Evolutionary conservation across 2,329 filamentous ascomycete species (phyloP).

Genomic region (Sarocladium strictum): DNA sequence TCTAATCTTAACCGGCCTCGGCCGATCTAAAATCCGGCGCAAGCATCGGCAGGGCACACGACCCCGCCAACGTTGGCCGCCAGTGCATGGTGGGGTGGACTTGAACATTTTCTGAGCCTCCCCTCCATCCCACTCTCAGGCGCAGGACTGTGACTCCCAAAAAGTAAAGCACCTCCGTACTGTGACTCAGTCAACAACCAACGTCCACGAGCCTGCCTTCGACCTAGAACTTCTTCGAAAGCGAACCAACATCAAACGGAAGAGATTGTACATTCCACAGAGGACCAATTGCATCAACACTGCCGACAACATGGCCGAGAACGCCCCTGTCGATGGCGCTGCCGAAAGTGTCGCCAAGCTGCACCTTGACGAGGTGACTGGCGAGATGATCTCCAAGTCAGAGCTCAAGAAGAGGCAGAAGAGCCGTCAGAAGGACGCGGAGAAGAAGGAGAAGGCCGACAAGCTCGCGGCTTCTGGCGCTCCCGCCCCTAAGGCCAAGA

Average conservation of each 20-base stretch:
- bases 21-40: constrained; percentile 4
- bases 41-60: constrained; percentile 4
- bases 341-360: constrained; percentile 62
- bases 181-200: constrained; percentile 1
- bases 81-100: constrained; percentile 4
- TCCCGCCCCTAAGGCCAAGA: constrained; percentile 39
- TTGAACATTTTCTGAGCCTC: constrained; percentile 8
- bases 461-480: constrained; percentile 75
- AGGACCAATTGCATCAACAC: not conserved
- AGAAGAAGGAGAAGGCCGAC: constrained; percentile 83
- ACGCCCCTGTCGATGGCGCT: constrained; percentile 34
- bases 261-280: not conserved
- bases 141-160: constrained; percentile 6
- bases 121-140: constrained; percentile 4
- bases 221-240: not conserved
- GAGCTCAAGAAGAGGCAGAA: constrained; percentile 96
- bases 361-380: constrained; percentile 86
- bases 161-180: not conserved
- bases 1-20: too few species aligned
- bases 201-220: not conserved
- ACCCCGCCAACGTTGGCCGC: constrained; percentile 6
- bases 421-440: constrained; percentile 77
- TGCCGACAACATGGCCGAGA: constrained; percentile 25
- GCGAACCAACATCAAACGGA: not conserved
- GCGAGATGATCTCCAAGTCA: constrained; percentile 78